phyloP scores from a whole-genome alignment of 192 early-diverging fungal species.

The Lunasporangiospora selenospora region DNA sequence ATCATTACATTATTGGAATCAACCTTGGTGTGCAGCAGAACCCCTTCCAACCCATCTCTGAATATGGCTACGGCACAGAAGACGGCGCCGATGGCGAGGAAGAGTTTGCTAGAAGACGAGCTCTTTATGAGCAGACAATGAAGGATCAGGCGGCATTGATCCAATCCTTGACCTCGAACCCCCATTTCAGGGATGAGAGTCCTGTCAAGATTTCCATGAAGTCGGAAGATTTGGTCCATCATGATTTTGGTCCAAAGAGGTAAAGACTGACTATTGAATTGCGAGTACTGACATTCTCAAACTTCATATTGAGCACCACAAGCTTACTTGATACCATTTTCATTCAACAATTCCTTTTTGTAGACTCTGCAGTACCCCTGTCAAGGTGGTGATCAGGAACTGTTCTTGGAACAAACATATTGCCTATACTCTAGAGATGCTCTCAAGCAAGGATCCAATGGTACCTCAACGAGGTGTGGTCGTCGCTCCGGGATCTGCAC shows the following conservation, averaged over 20 bases:
- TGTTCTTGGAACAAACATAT: constrained; percentile 73
- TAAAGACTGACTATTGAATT: too few relatives aligned
- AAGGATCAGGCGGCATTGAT: constrained; percentile 70
- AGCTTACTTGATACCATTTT: too few relatives aligned
- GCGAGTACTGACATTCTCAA: too few relatives aligned
- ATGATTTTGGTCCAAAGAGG: constrained; percentile 55
- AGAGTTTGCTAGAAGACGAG: constrained; percentile 53
- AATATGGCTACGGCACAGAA: too few relatives aligned
- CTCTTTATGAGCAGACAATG: constrained; percentile 74
- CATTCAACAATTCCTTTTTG: too few relatives aligned
- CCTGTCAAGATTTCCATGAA: constrained; percentile 68
- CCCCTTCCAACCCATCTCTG: constrained; percentile 63
- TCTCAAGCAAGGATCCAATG: constrained; percentile 42
- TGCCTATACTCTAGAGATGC: constrained; percentile 64
- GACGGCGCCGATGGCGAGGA: constrained; percentile 48
- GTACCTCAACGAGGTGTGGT: constrained; percentile 16
- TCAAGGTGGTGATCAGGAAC: constrained; percentile 68
- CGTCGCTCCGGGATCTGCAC: constrained; percentile 6
- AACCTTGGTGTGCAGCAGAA: constrained; percentile 84
- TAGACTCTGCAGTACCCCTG: constrained; percentile 65
- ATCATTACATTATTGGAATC: constrained; percentile 94
- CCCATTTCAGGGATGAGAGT: constrained; percentile 69
- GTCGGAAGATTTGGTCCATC: constrained; percentile 47
- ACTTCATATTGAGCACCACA: too few relatives aligned
- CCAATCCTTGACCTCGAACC: constrained; percentile 66